Conservation (phyloP, 2,329 filamentous ascomycete species). For the Aspergillus novofumigatus region DNA sequence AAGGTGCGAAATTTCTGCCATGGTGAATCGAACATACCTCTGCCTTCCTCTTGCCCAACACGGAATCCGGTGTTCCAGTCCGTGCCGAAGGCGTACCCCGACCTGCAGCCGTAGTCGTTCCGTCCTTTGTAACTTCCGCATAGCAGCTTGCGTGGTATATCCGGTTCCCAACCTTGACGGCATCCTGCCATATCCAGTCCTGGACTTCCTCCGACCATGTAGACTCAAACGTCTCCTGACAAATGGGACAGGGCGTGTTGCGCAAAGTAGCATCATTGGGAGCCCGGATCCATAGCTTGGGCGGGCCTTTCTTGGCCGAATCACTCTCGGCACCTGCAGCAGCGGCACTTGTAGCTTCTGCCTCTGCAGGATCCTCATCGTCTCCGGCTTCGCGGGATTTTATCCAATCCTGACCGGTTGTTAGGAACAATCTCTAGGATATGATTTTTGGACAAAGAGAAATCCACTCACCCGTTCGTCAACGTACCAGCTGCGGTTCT, state of each 20-base stretch:
- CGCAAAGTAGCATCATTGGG: slow-evolving; percentile 72
- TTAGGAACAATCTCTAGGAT: background rate
- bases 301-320: slow-evolving; percentile 52
- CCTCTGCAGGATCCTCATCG: slow-evolving; percentile 45
- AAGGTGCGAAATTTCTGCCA: background rate
- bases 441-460: background rate
- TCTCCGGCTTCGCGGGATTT: slow-evolving; percentile 77
- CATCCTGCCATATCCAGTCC: slow-evolving; percentile 96
- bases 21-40: slow-evolving; percentile 46
- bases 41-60: slow-evolving; percentile 71
- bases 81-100: slow-evolving; percentile 36
- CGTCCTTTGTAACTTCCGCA: slow-evolving; percentile 70
- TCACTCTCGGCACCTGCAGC: slow-evolving; percentile 38
- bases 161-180: slow-evolving; percentile 69
- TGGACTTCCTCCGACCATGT: slow-evolving; percentile 89
- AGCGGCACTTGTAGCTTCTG: slow-evolving; percentile 37
- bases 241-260: slow-evolving; percentile 83
- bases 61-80: slow-evolving; percentile 57
- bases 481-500: slow-evolving; percentile 92
- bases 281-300: slow-evolving; percentile 72
- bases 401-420: slow-evolving; percentile 70
- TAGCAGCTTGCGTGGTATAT: slow-evolving; percentile 91
- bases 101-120: slow-evolving; percentile 32
- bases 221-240: slow-evolving; percentile 90
- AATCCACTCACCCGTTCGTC: slow-evolving; percentile 67